Evolutionary conservation across 2,329 filamentous ascomycete species (phyloP), one percentile per base, ranked within the genome.

Genomic region (Cyanodermella asteris): DNA sequence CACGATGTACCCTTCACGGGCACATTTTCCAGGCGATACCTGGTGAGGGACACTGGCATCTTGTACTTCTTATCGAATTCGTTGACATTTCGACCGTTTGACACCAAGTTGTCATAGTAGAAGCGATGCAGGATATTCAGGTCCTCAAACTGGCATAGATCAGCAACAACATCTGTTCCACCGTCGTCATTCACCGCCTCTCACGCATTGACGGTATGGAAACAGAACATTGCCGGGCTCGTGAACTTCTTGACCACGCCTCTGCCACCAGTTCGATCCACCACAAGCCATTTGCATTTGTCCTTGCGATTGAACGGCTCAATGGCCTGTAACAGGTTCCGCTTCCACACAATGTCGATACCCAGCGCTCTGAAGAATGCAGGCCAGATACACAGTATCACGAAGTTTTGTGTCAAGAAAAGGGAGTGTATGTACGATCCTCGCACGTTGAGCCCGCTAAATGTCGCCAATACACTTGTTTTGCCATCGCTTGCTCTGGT

Each of bases 341-440:
- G 49, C 19, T 70, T 51, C 56, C 64, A 74, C 0, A 71, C 41
- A 6, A 80, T 55, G 9, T 56, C 59, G 2, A 70, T 30, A 0
- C 76, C 77, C 7, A 47, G 51, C 35, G 49, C 53, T 2, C 50
- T 56, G 20, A 68, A 56, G 33, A 72, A 66, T 1, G 71, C 59
- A 10, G 65, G 66, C 37, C 74, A 81, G 1, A 87, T 49, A 39
- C 73, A 81, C 4, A 90, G 50, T 1, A 87, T 50, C 3, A 82
- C 64, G 38, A 72, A 74, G 36, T 69, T 64, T 10, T 64, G 50
- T 0, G 75, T 73, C 14, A 90, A 46, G 38, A 80, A 78, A 37
- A 84, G 60, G 6, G 76, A 84, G 48, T 90, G 80, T n/a, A 90
- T 64, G 38, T 87, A 90, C 0, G 75, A 70, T 0, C 72, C 51